Evolutionary conservation across 177 flowering plant species (phyloP).

Genomic region (Tripterygium wilfordii): DNA sequence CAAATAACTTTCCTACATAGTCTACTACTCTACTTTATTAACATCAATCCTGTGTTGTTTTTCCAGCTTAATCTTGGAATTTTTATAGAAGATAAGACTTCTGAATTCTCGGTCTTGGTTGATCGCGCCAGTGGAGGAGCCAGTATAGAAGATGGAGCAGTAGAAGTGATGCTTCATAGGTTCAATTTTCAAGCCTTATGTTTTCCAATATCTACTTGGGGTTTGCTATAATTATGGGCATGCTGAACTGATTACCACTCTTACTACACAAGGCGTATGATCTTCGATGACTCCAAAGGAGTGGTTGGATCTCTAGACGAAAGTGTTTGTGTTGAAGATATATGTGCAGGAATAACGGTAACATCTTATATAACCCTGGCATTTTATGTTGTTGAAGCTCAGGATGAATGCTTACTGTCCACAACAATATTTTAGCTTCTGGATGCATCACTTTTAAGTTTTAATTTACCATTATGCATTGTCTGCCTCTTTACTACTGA

Average conservation of each 20-base stretch:
- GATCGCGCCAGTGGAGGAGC: conserved; percentile 84
- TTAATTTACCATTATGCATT: too few species aligned
- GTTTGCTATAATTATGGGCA: too few species aligned
- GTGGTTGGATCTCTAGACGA: conserved; percentile 80
- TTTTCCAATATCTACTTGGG: not conserved
- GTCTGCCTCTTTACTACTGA: too few species aligned
- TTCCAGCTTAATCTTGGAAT: conserved; percentile 87
- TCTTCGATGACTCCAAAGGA: conserved; percentile 61
- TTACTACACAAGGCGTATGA: conserved; percentile 40
- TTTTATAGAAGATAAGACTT: conserved; percentile 39
- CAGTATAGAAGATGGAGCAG: conserved; percentile 76
- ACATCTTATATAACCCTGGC: not conserved
- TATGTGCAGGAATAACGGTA: conserved; percentile 80
- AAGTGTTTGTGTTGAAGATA: conserved; percentile 40
- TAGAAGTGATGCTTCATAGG: conserved; percentile 94
- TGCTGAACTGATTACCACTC: too few species aligned
- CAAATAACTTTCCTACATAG: too few species aligned
- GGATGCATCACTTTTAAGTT: too few species aligned
- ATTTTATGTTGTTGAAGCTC: not conserved
- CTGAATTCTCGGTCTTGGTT: conserved; percentile 82
- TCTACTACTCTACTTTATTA: too few species aligned
- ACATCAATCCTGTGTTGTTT: not conserved
- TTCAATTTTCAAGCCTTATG: conserved; percentile 9
- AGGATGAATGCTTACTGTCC: not conserved
- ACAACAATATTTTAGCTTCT: too few species aligned